A percentile compares a stretch with the other conserved stretches of the same genome.
Evolutionary conservation across 2,329 filamentous ascomycete species (phyloP).

Genomic region (Spiromastix sp.): DNA sequence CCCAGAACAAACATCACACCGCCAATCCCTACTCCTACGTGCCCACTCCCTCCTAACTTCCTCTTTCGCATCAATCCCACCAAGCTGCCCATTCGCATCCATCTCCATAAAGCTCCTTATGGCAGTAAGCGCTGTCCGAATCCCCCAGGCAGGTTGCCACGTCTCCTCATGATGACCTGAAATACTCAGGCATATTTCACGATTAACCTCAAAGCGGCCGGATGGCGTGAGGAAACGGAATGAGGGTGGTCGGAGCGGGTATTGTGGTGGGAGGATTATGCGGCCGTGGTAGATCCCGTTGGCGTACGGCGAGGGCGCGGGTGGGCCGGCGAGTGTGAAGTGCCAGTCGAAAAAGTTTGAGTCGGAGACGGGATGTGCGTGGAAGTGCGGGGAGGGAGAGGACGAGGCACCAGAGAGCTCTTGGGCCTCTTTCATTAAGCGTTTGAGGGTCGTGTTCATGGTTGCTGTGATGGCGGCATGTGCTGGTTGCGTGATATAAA

Average conservation of each 20-base stretch:
- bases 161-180: conserved; percentile 94
- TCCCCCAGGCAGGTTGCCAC: conserved; percentile 97
- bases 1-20: conserved; percentile 55
- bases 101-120: conserved; percentile 90
- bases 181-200: conserved; percentile 92
- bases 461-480: conserved; percentile 4
- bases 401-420: conserved; percentile 65
- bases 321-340: conserved; percentile 89
- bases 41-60: conserved; percentile 61
- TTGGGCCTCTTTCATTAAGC: conserved; percentile 66
- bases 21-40: conserved; percentile 52
- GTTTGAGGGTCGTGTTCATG: conserved; percentile 26
- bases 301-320: conserved; percentile 64
- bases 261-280: conserved; percentile 79
- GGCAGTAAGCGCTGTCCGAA: conserved; percentile 72
- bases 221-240: conserved; percentile 91
- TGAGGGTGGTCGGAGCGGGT: conserved; percentile 84
- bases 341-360: conserved; percentile 96
- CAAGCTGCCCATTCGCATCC: conserved; percentile 76
- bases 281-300: conserved; percentile 88
- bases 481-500: no score
- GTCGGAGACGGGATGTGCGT: conserved; percentile 69
- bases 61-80: conserved; percentile 69
- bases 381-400: conserved; percentile 74
- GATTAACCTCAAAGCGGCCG: conserved; percentile 89